Base-by-base conservation (phyloP, 2,329 filamentous ascomycete species). In the Aureobasidium zeae region DNA sequence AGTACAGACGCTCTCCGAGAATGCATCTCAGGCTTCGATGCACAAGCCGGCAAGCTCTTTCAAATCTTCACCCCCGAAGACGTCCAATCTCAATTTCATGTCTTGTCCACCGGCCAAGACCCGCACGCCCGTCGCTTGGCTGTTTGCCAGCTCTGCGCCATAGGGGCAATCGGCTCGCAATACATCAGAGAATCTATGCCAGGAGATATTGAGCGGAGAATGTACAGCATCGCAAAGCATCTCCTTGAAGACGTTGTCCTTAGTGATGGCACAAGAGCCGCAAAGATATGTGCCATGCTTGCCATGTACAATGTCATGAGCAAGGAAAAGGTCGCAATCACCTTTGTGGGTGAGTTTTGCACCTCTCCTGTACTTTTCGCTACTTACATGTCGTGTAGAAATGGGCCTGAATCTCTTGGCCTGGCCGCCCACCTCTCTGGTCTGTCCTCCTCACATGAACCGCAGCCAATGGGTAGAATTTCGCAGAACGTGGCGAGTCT, bases 291-390 rank as follows among this genome's bases (percentile, higher is more conserved):
- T 33, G 24, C 8, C n/a, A 29, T 39, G 21, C 28, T 45, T 9
- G 15, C 16, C 8, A 17, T 38, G n/a, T 39, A 16, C 21, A 45
- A 37, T 12, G 21, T 39, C n/a, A 38, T 45, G 43, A 31, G 9
- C 13, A 45, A 45, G 17, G 20, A 37, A 12, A 45, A 37, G n/a
- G 43, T 45, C 7, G 43, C 43, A 12, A 31, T 45, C 31, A 35
- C 24, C 3, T 36, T 44, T 15, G 30, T 44, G 9, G 41, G 41
- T 44, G 22, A 30, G 41, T 36, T 5, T 30, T 20, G 6, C 2
- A 4, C 2, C 26, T n/a, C 8, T 13, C 1, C 21, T 8, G 10
- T 20, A 5, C 8, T 2, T 30, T 12, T 11, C 19, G 8, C 20
- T 41, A 17, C 31, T 17, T 8, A 25, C 2, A 11, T 11, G 8